These are phyloP conservation scores for Entelexis paramagnoliae DNA, from an alignment of 1,139 yeast species.

Conservation along the genomic window DNA sequence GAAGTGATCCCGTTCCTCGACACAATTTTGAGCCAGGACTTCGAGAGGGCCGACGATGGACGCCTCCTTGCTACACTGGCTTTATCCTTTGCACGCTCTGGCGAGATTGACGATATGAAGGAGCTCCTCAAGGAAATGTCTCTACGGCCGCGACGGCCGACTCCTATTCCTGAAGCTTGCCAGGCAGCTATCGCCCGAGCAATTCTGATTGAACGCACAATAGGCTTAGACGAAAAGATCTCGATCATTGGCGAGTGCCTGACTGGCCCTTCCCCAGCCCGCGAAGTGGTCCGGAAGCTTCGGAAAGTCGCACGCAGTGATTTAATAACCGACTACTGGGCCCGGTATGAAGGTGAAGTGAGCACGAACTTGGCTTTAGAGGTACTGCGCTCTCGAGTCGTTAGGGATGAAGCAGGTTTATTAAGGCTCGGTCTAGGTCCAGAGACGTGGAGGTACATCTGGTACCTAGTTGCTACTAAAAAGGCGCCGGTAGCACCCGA, in stretches of 20 bases:
- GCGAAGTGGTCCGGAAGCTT: neutral
- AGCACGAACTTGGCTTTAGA: neutral
- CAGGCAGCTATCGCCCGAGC: neutral
- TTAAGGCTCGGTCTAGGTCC: neutral
- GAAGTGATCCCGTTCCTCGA: conserved; percentile 8
- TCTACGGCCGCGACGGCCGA: neutral
- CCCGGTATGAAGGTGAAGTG: neutral
- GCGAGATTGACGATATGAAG: conserved; percentile 4
- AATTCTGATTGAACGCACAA: neutral
- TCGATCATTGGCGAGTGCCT: neutral
- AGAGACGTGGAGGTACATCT: conserved; percentile 2
- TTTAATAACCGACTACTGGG: neutral
- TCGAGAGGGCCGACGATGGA: conserved; percentile 3
- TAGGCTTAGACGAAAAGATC: neutral
- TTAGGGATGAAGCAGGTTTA: neutral
- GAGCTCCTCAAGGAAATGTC: conserved; percentile 10
- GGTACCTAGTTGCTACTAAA: conserved; percentile 1
- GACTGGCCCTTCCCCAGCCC: neutral
- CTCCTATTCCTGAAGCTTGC: neutral
- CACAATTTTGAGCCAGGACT: neutral
- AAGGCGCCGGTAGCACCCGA: neutral
- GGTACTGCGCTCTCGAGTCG: neutral
- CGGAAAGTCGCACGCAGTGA: neutral
- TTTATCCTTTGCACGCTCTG: conserved; percentile 7
- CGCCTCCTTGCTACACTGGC: conserved; percentile 1